Conservation (phyloP, 108 stramenopile species). For the Fragilariopsis cylindrus region DNA sequence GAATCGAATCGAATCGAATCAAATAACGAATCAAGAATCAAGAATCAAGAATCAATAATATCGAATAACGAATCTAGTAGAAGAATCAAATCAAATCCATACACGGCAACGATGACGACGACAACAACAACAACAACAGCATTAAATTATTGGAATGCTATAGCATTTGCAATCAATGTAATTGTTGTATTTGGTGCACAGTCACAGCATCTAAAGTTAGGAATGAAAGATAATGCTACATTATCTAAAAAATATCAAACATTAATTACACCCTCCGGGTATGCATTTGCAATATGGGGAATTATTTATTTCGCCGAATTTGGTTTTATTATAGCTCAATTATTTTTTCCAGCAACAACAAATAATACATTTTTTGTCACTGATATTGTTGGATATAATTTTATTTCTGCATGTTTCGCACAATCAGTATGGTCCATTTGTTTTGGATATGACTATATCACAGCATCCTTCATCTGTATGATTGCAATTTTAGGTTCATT, state of each 20-base stretch:
- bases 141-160: constrained; percentile 60
- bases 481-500: constrained; percentile 39
- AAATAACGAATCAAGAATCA: no score
- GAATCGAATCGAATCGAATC: no score
- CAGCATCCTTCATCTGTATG: constrained; percentile 61
- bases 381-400: constrained; percentile 59
- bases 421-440: constrained; percentile 73
- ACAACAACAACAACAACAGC: not conserved
- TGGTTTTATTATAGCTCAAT: constrained; percentile 59
- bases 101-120: no score
- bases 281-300: constrained; percentile 83
- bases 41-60: no score
- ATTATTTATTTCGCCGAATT: constrained; percentile 74
- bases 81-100: no score
- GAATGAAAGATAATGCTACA: constrained; percentile 54
- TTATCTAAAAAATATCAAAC: constrained; percentile 81
- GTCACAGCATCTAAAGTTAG: constrained; percentile 8
- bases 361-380: constrained; percentile 47
- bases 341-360: constrained; percentile 7
- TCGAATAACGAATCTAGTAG: no score
- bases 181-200: constrained; percentile 56
- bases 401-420: constrained; percentile 45
- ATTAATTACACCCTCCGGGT: constrained; percentile 68
- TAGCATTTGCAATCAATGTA: constrained; percentile 66
- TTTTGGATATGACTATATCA: constrained; percentile 67